A percentile compares a stretch with the other conserved stretches of the same genome.
Evolutionary conservation across 176 grass and related monocot genomes (phyloP).

Genomic region (Carex cristatella): DNA sequence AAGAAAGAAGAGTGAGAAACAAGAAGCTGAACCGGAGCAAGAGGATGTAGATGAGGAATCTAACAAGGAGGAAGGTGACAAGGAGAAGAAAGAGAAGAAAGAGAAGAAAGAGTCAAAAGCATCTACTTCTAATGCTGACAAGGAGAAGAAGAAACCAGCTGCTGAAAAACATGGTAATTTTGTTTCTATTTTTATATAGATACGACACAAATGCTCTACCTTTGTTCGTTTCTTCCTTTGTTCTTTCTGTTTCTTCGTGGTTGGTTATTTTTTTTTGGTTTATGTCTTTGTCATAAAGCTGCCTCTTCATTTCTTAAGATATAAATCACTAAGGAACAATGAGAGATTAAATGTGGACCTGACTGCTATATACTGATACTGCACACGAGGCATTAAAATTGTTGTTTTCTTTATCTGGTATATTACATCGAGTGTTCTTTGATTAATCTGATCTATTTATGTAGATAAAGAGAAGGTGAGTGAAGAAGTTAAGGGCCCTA

Average conservation of each 20-base stretch:
- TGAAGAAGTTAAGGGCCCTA: constrained; percentile 46
- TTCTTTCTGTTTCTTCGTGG: not conserved
- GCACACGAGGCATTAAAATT: not conserved
- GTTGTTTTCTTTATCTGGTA: not conserved
- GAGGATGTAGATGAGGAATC: constrained; percentile 24
- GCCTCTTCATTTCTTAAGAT: not conserved
- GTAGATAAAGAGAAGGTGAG: constrained; percentile 64
- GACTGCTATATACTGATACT: not conserved
- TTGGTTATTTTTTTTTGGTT: not conserved
- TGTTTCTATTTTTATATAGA: not conserved
- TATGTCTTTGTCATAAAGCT: not conserved
- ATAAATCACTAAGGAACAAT: not conserved
- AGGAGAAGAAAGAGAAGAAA: constrained; percentile 32
- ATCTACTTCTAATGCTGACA: no score
- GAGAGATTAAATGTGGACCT: not conserved
- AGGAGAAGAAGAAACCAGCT: constrained; percentile 21
- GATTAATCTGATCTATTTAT: not conserved
- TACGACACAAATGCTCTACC: not conserved
- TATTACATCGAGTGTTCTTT: not conserved
- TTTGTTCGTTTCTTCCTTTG: not conserved
- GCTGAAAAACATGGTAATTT: constrained; percentile 63
- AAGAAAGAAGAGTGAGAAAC: no score
- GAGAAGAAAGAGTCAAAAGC: not conserved
- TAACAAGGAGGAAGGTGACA: constrained; percentile 45
- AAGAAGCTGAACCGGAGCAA: no score